Percentiles rank a stretch among this genome's conserved stretches.
These are phyloP conservation scores for Vigna mungo DNA, from an alignment of 306 rosid species.

Conservation along the genomic window DNA sequence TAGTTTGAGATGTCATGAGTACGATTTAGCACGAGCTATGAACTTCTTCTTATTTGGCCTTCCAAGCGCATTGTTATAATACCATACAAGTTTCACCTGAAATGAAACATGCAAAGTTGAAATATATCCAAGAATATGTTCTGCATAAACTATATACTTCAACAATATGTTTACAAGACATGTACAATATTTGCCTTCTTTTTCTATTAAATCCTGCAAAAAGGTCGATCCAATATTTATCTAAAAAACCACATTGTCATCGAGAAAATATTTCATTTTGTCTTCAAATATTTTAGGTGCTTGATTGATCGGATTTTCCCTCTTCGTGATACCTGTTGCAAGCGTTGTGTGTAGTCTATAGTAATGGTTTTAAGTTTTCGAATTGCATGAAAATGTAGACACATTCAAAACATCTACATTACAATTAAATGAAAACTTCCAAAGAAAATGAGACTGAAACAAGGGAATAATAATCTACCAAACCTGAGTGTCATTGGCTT, in stretches of 20 bases:
- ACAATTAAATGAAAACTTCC: constrained; percentile 21
- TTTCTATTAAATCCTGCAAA: constrained; percentile 18
- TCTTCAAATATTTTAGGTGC: constrained; percentile 22
- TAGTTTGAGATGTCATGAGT: constrained; percentile 47
- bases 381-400: constrained; percentile 17
- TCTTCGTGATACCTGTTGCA: not conserved
- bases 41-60: constrained; percentile 90
- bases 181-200: not conserved
- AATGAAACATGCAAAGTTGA: constrained; percentile 42
- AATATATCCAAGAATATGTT: not conserved
- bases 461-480: constrained; percentile 34
- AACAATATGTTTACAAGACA: constrained; percentile 31
- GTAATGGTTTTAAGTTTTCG: constrained; percentile 14
- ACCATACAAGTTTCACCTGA: constrained; percentile 98
- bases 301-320: constrained; percentile 13
- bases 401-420: constrained; percentile 16
- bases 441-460: constrained; percentile 33
- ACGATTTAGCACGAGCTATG: constrained; percentile 91
- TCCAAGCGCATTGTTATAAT: constrained; percentile 95
- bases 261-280: constrained; percentile 36
- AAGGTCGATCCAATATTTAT: constrained; percentile 19
- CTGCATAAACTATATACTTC: constrained; percentile 15
- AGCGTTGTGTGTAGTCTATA: not conserved
- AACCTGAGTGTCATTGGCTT: constrained; percentile 99
- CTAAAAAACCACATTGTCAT: constrained; percentile 3